phyloP scores from a whole-genome alignment of 768 basidiomycete genomes.

The Lactarius tabidus region DNA sequence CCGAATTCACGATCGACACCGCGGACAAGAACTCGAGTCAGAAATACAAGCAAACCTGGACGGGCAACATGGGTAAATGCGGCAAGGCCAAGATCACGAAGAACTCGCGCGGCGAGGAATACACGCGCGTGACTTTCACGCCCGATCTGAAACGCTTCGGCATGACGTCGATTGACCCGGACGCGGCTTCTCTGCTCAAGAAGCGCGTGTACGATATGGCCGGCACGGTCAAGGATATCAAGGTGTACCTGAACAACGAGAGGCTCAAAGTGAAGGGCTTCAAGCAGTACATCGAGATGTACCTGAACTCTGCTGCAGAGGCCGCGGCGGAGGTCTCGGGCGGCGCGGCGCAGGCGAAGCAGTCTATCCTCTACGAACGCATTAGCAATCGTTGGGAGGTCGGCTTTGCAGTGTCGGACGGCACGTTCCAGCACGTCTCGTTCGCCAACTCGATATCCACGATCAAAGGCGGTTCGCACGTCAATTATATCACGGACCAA shows the following conservation, averaged over 20 bases:
- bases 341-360: constrained; percentile 75
- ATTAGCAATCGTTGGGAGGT: constrained; percentile 88
- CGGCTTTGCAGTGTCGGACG: constrained; percentile 91
- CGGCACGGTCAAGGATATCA: constrained; percentile 89
- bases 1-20: constrained; percentile 93
- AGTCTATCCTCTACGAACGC: constrained; percentile 76
- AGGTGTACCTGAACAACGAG: constrained; percentile 91
- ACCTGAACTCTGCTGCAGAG: constrained; percentile 71
- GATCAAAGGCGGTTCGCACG: constrained; percentile 94
- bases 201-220: constrained; percentile 97
- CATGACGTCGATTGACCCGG: constrained; percentile 87
- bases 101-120: constrained; percentile 83
- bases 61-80: constrained; percentile 86
- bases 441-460: constrained; percentile 98
- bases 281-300: constrained; percentile 96
- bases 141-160: constrained; percentile 92
- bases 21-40: constrained; percentile 80
- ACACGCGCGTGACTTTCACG: constrained; percentile 87
- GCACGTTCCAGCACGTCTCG: constrained; percentile 88
- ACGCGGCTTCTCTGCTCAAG: constrained; percentile 81
- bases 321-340: constrained; percentile 66
- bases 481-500: constrained; percentile 79
- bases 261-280: constrained; percentile 90
- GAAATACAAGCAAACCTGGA: constrained; percentile 96
- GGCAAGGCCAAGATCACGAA: constrained; percentile 92